A percentile compares a stretch with the other conserved stretches of the same genome.
Evolutionary conservation across 2,329 filamentous ascomycete species (phyloP).

Genomic region (Kalmusia sp.): DNA sequence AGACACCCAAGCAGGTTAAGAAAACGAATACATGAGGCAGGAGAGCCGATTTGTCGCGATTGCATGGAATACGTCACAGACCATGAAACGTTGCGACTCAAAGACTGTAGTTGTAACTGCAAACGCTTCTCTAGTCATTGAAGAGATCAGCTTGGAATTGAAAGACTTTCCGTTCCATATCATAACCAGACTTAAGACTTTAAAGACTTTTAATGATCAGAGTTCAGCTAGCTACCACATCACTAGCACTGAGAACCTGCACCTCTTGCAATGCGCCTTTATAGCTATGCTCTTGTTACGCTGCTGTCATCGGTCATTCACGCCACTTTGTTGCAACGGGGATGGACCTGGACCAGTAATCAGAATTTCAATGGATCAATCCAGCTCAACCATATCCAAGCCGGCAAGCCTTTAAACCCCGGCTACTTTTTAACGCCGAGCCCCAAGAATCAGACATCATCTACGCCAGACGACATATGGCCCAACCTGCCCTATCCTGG

Average conservation of each 20-base stretch:
- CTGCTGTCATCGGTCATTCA: background rate
- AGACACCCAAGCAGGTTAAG: background rate
- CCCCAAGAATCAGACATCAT: background rate
- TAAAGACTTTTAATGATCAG: background rate
- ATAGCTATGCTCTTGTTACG: background rate
- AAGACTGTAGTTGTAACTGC: too few species aligned
- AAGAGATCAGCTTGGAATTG: too few species aligned
- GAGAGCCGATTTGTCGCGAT: background rate
- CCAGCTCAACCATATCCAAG: background rate
- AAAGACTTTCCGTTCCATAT: too few species aligned
- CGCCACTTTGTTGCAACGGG: background rate
- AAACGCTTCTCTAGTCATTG: too few species aligned
- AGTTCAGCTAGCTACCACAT: background rate
- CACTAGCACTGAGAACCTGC: background rate
- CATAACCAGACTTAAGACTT: too few species aligned
- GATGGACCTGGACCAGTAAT: background rate
- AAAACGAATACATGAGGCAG: background rate
- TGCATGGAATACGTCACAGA: too few species aligned
- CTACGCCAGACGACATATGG: background rate
- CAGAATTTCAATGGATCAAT: background rate
- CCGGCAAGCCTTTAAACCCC: background rate
- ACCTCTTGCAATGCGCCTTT: background rate
- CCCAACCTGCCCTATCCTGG: background rate
- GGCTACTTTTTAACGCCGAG: conserved; percentile 1
- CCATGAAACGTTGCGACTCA: too few species aligned